A percentile compares a stretch with the other conserved stretches of the same genome.
phyloP scores from a whole-genome alignment of 2,329 filamentous ascomycete genomes.

The Aspergillus eucalypticola region DNA sequence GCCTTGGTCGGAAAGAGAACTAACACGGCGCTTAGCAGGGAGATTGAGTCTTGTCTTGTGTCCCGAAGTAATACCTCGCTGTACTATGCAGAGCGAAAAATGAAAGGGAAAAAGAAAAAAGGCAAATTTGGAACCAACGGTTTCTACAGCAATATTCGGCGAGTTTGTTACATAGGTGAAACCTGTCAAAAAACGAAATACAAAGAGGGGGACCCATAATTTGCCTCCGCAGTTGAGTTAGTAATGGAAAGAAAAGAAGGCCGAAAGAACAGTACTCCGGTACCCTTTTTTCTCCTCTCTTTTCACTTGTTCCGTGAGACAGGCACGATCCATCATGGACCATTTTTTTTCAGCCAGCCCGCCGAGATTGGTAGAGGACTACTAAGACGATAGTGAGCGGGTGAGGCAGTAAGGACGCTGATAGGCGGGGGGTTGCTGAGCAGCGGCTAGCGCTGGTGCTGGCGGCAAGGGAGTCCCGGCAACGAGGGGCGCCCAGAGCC shows the following conservation, averaged over 20 bases:
- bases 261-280: background rate
- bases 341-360: conserved; percentile 23
- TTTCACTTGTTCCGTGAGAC: conserved; percentile 19
- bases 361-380: conserved; percentile 9
- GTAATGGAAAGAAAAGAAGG: conserved; percentile 10
- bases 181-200: conserved; percentile 19
- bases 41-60: too few relatives aligned
- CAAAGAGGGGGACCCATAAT: background rate
- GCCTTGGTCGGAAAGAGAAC: background rate
- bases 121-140: conserved; percentile 1
- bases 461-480: conserved; percentile 43
- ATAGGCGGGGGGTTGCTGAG: conserved; percentile 38
- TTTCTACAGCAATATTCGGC: conserved; percentile 11
- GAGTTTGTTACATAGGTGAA: conserved; percentile 15
- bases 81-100: background rate
- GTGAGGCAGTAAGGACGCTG: conserved; percentile 23
- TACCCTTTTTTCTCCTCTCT: too few relatives aligned
- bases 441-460: conserved; percentile 32
- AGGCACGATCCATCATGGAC: conserved; percentile 22
- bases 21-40: background rate
- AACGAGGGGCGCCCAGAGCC: conserved; percentile 27
- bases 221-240: conserved; percentile 4
- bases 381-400: conserved; percentile 15
- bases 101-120: background rate
- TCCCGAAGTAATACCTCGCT: too few relatives aligned